These are phyloP conservation scores for Pichia kluyveri DNA, from an alignment of 805 yeast genomes.

Conservation along the genomic window DNA sequence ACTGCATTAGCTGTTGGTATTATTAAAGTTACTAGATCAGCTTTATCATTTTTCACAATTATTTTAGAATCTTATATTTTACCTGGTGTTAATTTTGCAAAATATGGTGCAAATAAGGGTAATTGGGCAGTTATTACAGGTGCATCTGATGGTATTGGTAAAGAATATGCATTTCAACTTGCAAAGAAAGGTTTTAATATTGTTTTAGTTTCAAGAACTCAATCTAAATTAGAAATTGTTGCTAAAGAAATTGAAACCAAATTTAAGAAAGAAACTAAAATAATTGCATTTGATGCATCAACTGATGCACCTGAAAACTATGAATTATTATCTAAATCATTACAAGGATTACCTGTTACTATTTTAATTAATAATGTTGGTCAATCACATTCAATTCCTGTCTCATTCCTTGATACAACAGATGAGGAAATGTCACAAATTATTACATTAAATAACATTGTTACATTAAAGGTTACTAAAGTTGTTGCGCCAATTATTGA, in stretches of 20 bases:
- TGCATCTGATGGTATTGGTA: constrained; percentile 96
- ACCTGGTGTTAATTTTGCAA: constrained; percentile 48
- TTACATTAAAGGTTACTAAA: constrained; percentile 78
- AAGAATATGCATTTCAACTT: constrained; percentile 79
- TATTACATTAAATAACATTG: constrained; percentile 75
- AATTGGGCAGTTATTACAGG: constrained; percentile 96
- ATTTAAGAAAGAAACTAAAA: constrained; percentile 53
- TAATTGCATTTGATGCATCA: constrained; percentile 73
- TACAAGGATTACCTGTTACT: constrained; percentile 51
- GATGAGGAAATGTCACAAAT: constrained; percentile 69
- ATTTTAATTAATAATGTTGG: constrained; percentile 90
- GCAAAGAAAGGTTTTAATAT: constrained; percentile 80
- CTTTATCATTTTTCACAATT: constrained; percentile 43
- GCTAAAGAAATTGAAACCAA: constrained; percentile 53
- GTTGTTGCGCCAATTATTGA: constrained; percentile 63
- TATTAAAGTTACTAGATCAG: constrained; percentile 41
- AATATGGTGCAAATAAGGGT: constrained; percentile 69
- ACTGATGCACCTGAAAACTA: constrained; percentile 53
- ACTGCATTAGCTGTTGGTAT: constrained; percentile 52
- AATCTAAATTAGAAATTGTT: constrained; percentile 59
- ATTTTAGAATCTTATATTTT: constrained; percentile 55
- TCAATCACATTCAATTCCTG: constrained; percentile 89
- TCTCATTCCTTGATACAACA: constrained; percentile 77
- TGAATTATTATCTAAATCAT: constrained; percentile 35
- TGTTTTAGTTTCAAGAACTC: constrained; percentile 77